Percentiles rank a stretch among this genome's conserved stretches.
These are phyloP conservation scores for Botrytis hyacinthi DNA, from an alignment of 2,329 filamentous ascomycete genomes.

Conservation along the genomic window DNA sequence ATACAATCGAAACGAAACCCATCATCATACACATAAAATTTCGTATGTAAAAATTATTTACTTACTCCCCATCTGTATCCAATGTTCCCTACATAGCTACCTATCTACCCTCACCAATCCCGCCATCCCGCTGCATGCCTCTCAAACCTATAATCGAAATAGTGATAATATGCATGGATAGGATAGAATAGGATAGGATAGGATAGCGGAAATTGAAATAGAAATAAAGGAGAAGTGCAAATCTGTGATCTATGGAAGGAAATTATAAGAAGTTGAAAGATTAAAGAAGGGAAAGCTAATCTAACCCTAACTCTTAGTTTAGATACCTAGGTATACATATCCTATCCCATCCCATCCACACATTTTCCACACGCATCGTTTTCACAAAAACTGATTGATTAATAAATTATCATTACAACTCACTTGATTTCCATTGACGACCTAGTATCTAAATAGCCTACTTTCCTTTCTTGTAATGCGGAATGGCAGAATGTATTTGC, in stretches of 20 bases:
- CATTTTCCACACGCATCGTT: not conserved
- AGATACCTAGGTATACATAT: no score
- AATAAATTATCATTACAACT: not conserved
- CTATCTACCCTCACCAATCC: no score
- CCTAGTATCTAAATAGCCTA: not conserved
- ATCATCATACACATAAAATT: no score
- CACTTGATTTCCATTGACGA: not conserved
- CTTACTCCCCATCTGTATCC: not conserved
- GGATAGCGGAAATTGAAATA: no score
- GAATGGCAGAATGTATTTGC: not conserved
- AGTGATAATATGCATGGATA: no score
- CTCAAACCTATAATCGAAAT: no score
- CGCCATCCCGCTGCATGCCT: no score
- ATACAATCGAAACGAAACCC: not conserved
- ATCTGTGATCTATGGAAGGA: no score
- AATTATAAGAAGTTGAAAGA: no score
- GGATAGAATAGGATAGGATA: no score
- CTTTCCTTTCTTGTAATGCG: not conserved
- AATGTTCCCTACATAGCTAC: no score
- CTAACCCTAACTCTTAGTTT: accelerated
- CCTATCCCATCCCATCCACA: not conserved
- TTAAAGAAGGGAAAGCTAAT: not conserved
- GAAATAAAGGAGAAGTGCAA: no score
- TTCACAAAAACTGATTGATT: not conserved
- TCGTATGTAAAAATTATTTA: not conserved